Conservation (phyloP, 2,329 filamentous ascomycete species). For the Arachnomyces sp. region DNA sequence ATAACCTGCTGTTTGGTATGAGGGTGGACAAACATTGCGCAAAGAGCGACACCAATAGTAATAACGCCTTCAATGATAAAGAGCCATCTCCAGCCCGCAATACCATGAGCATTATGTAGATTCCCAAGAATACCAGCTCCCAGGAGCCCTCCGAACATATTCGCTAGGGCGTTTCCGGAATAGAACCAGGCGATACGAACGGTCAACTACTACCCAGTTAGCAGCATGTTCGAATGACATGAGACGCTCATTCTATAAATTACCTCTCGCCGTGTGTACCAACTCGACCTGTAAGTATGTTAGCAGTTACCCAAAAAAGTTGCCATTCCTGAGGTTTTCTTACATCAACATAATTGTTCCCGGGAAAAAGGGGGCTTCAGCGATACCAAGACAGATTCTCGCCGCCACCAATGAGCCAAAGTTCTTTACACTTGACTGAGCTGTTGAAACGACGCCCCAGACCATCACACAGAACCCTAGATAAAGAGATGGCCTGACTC, state of each 20-base stretch:
- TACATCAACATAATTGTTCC: constrained; percentile 55
- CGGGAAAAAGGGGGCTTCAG: constrained; percentile 48
- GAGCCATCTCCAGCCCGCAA: constrained; percentile 47
- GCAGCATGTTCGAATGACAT: constrained; percentile 43
- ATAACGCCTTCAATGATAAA: constrained; percentile 50
- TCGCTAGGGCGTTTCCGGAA: constrained; percentile 41
- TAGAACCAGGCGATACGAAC: constrained; percentile 44
- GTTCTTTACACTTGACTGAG: constrained; percentile 30
- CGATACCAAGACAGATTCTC: constrained; percentile 35
- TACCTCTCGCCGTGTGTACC: constrained; percentile 56
- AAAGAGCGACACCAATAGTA: constrained; percentile 31
- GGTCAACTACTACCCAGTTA: constrained; percentile 32
- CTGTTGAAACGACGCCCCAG: constrained; percentile 29
- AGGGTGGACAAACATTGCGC: constrained; percentile 23
- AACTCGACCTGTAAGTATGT: constrained; percentile 44
- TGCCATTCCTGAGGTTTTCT: neutral
- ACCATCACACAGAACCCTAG: constrained; percentile 36
- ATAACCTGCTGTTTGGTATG: constrained; percentile 6
- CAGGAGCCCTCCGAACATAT: constrained; percentile 46
- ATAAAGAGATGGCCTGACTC: constrained; percentile 48
- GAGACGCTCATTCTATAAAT: no score
- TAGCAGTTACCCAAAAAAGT: no score
- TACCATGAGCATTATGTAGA: constrained; percentile 22
- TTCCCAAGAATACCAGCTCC: constrained; percentile 42
- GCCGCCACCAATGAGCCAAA: constrained; percentile 35